Evolutionary conservation across 108 stramenopile genomes (phyloP), one percentile per base, ranked within the genome.

Genomic region (Chaetoceros muelleri): DNA sequence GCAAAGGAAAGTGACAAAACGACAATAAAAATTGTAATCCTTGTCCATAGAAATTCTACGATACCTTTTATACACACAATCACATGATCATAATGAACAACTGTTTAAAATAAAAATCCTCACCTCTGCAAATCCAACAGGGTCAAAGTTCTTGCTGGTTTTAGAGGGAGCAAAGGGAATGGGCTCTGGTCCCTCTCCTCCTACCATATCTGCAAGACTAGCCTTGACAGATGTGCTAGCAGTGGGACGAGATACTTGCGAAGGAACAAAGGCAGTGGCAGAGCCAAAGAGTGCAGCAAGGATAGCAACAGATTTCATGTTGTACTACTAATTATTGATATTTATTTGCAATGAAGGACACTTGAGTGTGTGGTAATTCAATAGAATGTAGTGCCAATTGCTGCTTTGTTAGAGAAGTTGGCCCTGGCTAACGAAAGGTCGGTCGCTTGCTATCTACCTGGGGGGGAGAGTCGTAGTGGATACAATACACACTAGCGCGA

Each of bases 41-140:
- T n/a, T n/a, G n/a, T n/a, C n/a, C n/a, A n/a, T n/a, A n/a, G n/a
- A n/a, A n/a, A n/a, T n/a, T n/a, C n/a, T n/a, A n/a, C n/a, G n/a
- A n/a, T n/a, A n/a, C n/a, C n/a, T n/a, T n/a, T n/a, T n/a, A 45
- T 18, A 17, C 17, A 45, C 18, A 18, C 44, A 45, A 45, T 45
- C 44, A n/a, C n/a, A n/a, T n/a, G 44, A 45, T 45, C 44, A 45
- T 18, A 45, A 18, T 45, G 18, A 45, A 45, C 44, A n/a, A n/a
- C n/a, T n/a, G n/a, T n/a, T n/a, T n/a, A n/a, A n/a, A n/a, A n/a
- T n/a, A n/a, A n/a, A 3, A 7, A 44, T 5, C 63, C 67, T 61
- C 62, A 80, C 79, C 77, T 78, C 82, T 20, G 84, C 53, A 55
- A 85, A 71, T 28, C 82, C 81, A 58, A 62, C 58, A 49, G 87